A percentile compares a stretch with the other conserved stretches of the same genome.
phyloP scores from a whole-genome alignment of 1,284 basidiomycete genomes.

The Cryptococcus deneoformans region DNA sequence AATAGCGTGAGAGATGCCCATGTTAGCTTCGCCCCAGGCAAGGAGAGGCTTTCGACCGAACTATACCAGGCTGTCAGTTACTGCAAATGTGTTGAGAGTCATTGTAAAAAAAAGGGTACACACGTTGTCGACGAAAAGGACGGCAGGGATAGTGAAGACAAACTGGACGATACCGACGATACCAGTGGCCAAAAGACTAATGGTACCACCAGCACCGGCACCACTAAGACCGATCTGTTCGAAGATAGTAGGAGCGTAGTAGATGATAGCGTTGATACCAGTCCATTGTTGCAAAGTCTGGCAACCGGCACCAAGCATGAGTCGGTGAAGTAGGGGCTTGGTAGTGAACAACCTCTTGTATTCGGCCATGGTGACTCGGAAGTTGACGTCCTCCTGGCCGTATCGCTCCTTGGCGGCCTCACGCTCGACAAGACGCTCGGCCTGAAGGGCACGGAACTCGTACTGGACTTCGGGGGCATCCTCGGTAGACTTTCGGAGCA shows the following conservation, averaged over 20 bases:
- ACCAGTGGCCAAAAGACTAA: constrained; percentile 63
- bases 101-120: not conserved
- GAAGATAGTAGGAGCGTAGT: constrained; percentile 42
- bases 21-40: constrained; percentile 39
- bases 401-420: constrained; percentile 53
- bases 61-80: not conserved
- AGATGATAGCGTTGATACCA: constrained; percentile 42
- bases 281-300: constrained; percentile 49
- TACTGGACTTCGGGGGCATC: constrained; percentile 66
- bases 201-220: constrained; percentile 19
- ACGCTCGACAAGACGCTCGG: constrained; percentile 69
- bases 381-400: constrained; percentile 35
- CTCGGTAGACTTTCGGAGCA: constrained; percentile 58
- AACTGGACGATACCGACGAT: constrained; percentile 68
- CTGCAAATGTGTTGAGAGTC: not conserved
- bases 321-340: constrained; percentile 36
- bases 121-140: constrained; percentile 44
- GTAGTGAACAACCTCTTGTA: constrained; percentile 46
- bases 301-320: constrained; percentile 45
- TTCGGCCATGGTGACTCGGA: constrained; percentile 35
- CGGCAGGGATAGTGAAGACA: constrained; percentile 45
- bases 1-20: constrained; percentile 46
- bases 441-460: constrained; percentile 78
- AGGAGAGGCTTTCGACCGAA: constrained; percentile 45
- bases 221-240: constrained; percentile 24